phyloP scores from a whole-genome alignment of 768 basidiomycete species.

The Brasilioporus rufonigricans region DNA sequence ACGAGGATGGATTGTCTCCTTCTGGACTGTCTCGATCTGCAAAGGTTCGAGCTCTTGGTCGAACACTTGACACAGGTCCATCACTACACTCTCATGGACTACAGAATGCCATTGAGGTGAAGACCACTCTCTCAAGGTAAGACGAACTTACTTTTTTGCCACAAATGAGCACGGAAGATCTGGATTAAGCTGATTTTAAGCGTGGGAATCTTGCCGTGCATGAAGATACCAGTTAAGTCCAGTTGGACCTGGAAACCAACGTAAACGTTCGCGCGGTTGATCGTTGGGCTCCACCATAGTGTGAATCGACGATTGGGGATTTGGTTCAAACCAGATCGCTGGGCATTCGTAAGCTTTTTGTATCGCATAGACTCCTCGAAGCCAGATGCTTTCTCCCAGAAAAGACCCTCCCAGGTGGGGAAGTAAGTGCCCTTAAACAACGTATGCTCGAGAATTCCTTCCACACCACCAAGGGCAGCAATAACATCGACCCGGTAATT shows the following conservation, averaged over 20 bases:
- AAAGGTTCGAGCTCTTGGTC: constrained; percentile 98
- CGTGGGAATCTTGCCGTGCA: constrained; percentile 98
- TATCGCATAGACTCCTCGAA: constrained; percentile 97
- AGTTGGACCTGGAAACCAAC: constrained; percentile 99
- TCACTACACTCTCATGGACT: constrained; percentile 91
- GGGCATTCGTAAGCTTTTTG: constrained; percentile 97
- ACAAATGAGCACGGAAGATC: constrained; percentile 99
- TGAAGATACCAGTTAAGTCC: constrained; percentile 96
- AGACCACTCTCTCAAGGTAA: constrained; percentile 8
- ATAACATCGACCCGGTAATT: constrained; percentile 99
- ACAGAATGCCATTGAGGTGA: constrained; percentile 9
- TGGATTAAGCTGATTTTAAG: constrained; percentile 99
- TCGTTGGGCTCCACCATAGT: constrained; percentile 98
- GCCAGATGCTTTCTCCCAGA: constrained; percentile 98
- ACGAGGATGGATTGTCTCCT: constrained; percentile 98
- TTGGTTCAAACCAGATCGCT: constrained; percentile 95
- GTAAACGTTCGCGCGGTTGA: constrained; percentile 98
- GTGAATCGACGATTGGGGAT: constrained; percentile 99
- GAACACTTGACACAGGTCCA: constrained; percentile 98
- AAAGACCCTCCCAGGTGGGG: constrained; percentile 97
- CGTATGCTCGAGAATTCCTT: constrained; percentile 95
- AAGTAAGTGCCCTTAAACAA: constrained; percentile 98
- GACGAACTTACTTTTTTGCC: constrained; percentile 90
- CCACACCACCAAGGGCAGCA: constrained; percentile 95
- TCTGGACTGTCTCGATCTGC: constrained; percentile 98